Evolutionary conservation across 805 yeast species (phyloP).

Genomic region (Metschnikowia cubensis): DNA sequence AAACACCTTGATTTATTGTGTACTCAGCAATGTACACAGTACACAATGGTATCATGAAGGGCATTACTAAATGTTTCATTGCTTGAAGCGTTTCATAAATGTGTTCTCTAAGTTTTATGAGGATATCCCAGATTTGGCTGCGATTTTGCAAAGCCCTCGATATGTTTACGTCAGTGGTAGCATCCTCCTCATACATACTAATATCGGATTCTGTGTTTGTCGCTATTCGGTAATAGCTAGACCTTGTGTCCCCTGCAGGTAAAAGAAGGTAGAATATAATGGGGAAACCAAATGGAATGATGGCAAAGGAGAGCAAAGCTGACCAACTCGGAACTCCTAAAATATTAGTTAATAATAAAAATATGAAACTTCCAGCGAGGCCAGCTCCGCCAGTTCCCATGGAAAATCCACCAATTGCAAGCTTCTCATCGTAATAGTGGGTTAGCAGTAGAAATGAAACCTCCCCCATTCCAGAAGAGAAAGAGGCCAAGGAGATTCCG

Average conservation of each 20-base stretch:
- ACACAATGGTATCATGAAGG: constrained; percentile 80
- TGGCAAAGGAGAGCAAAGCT: constrained; percentile 52
- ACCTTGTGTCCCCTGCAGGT: constrained; percentile 13
- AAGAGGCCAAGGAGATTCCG: constrained; percentile 77
- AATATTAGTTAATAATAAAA: constrained; percentile 68
- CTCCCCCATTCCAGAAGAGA: constrained; percentile 89
- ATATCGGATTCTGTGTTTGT: background rate
- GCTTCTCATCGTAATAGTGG: constrained; percentile 57
- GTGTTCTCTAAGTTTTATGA: background rate
- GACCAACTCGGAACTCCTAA: constrained; percentile 50
- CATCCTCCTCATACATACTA: background rate
- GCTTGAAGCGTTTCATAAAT: constrained; percentile 5
- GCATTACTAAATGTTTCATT: constrained; percentile 46
- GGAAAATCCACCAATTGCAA: constrained; percentile 81
- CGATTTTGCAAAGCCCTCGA: background rate
- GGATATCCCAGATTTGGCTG: background rate
- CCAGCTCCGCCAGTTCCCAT: constrained; percentile 98
- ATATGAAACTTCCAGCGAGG: constrained; percentile 70
- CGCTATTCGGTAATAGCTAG: constrained; percentile 1
- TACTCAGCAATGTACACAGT: constrained; percentile 86
- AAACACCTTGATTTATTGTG: constrained; percentile 83
- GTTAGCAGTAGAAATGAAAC: constrained; percentile 83
- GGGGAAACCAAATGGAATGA: constrained; percentile 53
- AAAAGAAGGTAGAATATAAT: constrained; percentile 23
- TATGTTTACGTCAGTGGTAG: background rate